Conservation (phyloP, 768 basidiomycete species). For the Pisolithus tinctorius region DNA sequence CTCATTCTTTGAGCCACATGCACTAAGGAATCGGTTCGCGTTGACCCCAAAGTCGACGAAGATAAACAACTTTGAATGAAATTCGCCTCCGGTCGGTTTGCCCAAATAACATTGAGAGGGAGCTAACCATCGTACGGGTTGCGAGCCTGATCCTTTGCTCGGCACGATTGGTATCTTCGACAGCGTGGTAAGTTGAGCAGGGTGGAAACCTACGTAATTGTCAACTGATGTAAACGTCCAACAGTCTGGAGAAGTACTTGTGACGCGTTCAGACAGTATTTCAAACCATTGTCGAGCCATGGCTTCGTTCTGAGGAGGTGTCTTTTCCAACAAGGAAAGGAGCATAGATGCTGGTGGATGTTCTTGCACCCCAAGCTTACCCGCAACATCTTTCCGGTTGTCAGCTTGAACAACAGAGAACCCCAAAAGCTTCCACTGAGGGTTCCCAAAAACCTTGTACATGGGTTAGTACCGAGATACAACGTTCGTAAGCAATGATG, state of each 20-base stretch:
- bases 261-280: slow-evolving; percentile 54
- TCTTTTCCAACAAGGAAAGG: slow-evolving; percentile 49
- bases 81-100: slow-evolving; percentile 41
- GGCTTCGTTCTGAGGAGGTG: slow-evolving; percentile 47
- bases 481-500: not conserved
- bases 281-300: slow-evolving; percentile 64
- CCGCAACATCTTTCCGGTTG: slow-evolving; percentile 43
- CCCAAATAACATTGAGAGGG: slow-evolving; percentile 70
- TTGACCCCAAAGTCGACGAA: slow-evolving; percentile 83
- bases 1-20: slow-evolving; percentile 83
- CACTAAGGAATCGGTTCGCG: slow-evolving; percentile 79
- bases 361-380: slow-evolving; percentile 61
- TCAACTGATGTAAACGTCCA: slow-evolving; percentile 1
- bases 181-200: slow-evolving; percentile 48
- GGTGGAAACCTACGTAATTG: slow-evolving; percentile 46
- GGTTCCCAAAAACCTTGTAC: slow-evolving; percentile 59
- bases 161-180: slow-evolving; percentile 66
- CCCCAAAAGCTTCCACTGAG: slow-evolving; percentile 68
- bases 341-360: slow-evolving; percentile 63
- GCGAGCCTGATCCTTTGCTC: slow-evolving; percentile 28
- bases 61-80: slow-evolving; percentile 77
- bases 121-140: slow-evolving; percentile 39
- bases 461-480: not conserved
- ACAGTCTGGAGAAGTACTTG: slow-evolving; percentile 32
- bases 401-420: slow-evolving; percentile 60